Evolutionary conservation across 176 grass and related monocot species (phyloP).

Genomic region (Aegilops tauschii): DNA sequence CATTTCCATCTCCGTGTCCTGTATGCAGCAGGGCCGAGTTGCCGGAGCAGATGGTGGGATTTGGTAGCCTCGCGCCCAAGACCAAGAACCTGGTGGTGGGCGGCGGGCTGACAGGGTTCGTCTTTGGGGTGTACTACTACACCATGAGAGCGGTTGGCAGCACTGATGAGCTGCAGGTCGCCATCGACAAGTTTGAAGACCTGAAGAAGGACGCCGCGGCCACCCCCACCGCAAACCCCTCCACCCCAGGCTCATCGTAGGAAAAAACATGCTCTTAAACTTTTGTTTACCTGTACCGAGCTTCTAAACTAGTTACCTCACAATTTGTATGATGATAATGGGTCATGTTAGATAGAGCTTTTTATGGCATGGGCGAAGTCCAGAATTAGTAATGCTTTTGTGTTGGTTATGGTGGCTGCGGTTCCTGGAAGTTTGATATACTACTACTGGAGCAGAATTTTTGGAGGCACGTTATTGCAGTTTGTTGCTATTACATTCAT

Average conservation of each 20-base stretch:
- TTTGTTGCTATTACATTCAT: too few relatives aligned
- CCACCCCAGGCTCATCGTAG: not conserved
- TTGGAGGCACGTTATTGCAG: too few relatives aligned
- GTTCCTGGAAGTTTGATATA: too few relatives aligned
- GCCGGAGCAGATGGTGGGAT: conserved; percentile 33
- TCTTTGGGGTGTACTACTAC: conserved; percentile 89
- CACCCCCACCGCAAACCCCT: not conserved
- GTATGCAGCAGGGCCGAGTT: not conserved
- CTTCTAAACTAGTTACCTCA: not conserved
- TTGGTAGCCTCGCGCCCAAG: conserved; percentile 53
- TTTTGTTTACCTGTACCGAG: too few relatives aligned
- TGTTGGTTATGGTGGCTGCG: too few relatives aligned
- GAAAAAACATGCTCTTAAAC: too few relatives aligned
- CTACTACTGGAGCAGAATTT: not conserved
- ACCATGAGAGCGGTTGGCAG: conserved; percentile 90
- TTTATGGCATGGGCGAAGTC: too few relatives aligned
- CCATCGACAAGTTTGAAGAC: conserved; percentile 88
- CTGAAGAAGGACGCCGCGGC: conserved; percentile 44
- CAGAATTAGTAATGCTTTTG: too few relatives aligned
- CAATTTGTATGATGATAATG: not conserved
- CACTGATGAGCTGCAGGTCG: conserved; percentile 87
- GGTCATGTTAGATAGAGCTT: too few relatives aligned
- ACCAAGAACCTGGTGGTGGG: conserved; percentile 92
- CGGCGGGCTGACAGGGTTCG: conserved; percentile 62
- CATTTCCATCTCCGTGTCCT: not conserved